Evolutionary conservation across 2,329 filamentous ascomycete genomes (phyloP).

Genomic region (Akanthomyces muscarius): DNA sequence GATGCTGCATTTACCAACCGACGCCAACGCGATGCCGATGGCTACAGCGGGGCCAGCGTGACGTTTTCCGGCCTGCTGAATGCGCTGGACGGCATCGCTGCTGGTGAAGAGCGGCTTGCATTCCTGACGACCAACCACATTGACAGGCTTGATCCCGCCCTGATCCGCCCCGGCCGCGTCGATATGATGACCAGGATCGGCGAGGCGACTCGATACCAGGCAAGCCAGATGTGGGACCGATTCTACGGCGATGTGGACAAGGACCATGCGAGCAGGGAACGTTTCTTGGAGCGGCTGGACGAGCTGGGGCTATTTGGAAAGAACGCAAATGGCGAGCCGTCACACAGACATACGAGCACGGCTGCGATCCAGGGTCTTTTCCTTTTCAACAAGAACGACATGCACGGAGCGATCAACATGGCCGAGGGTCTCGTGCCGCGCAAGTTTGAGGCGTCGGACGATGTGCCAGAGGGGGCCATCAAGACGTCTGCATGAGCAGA

Average conservation of each 20-base stretch:
- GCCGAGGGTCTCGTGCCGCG: slow-evolving; percentile 62
- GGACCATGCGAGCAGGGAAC: slow-evolving; percentile 56
- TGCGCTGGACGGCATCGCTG: slow-evolving; percentile 85
- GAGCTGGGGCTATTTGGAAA: slow-evolving; percentile 67
- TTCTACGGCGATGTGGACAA: slow-evolving; percentile 84
- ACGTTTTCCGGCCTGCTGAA: slow-evolving; percentile 91
- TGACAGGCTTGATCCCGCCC: slow-evolving; percentile 79
- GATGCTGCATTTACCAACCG: slow-evolving; percentile 88
- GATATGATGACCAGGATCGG: slow-evolving; percentile 91
- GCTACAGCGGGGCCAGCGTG: slow-evolving; percentile 81
- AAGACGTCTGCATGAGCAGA: slow-evolving; percentile 26
- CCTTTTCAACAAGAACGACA: slow-evolving; percentile 88
- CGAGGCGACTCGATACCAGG: slow-evolving; percentile 81
- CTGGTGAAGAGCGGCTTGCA: slow-evolving; percentile 87
- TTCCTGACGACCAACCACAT: slow-evolving; percentile 95
- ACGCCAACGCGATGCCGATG: slow-evolving; percentile 70
- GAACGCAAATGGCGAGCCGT: slow-evolving; percentile 43
- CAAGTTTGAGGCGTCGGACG: slow-evolving; percentile 49
- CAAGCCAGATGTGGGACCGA: slow-evolving; percentile 83
- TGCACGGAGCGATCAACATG: slow-evolving; percentile 80
- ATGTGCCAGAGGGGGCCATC: slow-evolving; percentile 35
- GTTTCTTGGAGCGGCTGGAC: slow-evolving; percentile 68
- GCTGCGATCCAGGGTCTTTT: slow-evolving; percentile 93
- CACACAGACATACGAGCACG: slow-evolving; percentile 65
- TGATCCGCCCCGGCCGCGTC: slow-evolving; percentile 86